Conservation (phyloP, 306 rosid species). For the Prunus padus region DNA sequence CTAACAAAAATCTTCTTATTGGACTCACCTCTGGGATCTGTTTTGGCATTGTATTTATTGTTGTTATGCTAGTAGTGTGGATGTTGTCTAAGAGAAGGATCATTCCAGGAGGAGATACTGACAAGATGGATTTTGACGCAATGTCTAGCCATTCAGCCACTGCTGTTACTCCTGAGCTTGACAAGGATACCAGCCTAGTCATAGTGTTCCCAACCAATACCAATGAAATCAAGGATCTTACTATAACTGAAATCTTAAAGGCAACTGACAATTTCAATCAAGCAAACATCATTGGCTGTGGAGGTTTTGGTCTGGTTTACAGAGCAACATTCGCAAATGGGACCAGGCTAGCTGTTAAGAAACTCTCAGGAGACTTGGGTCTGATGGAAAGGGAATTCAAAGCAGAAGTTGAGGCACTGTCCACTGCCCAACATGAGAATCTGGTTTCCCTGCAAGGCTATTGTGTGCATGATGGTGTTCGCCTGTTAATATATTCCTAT, state of each 20-base stretch:
- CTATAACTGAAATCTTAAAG: constrained; percentile 70
- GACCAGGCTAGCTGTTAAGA: constrained; percentile 75
- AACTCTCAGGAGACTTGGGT: constrained; percentile 91
- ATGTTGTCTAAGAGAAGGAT: constrained; percentile 79
- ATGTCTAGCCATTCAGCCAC: constrained; percentile 48
- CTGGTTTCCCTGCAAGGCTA: constrained; percentile 89
- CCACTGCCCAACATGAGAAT: constrained; percentile 87
- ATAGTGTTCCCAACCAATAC: constrained; percentile 68
- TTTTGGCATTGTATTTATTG: constrained; percentile 48
- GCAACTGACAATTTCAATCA: constrained; percentile 91
- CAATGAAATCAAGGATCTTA: constrained; percentile 68
- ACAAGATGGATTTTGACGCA: constrained; percentile 66
- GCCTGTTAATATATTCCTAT: constrained; percentile 75
- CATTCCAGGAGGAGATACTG: constrained; percentile 70
- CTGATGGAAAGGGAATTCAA: constrained; percentile 92
- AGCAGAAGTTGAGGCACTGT: constrained; percentile 92
- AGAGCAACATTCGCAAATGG: constrained; percentile 78
- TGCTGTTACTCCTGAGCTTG: constrained; percentile 55
- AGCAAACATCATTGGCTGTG: constrained; percentile 88
- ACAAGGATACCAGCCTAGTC: constrained; percentile 72
- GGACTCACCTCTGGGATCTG: constrained; percentile 42
- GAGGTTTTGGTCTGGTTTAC: constrained; percentile 95
- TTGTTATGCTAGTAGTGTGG: constrained; percentile 57
- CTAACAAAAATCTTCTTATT: constrained; percentile 46
- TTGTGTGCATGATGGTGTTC: constrained; percentile 69